Percentiles rank a stretch among this genome's conserved stretches.
Conservation (phyloP, 345 rosid species). For the Odontarrhena argentea region DNA sequence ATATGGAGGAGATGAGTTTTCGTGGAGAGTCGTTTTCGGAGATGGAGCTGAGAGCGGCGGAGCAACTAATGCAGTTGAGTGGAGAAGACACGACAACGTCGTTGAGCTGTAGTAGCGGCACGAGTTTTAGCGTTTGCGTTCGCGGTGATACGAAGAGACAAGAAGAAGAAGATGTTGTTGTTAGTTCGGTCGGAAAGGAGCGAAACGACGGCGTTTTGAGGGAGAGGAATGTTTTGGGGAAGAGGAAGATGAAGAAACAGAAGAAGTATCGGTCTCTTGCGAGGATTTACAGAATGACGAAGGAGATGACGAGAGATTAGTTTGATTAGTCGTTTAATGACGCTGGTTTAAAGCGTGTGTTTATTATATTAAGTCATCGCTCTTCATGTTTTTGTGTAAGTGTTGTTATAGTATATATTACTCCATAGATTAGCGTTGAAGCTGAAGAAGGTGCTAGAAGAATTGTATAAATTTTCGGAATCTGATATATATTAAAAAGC, state of each 20-base stretch:
- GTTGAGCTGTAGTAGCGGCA: conserved; percentile 37
- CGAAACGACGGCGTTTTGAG: conserved; percentile 7
- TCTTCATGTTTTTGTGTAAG: conserved; percentile 13
- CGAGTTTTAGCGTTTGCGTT: conserved; percentile 15
- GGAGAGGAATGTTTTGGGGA: background rate
- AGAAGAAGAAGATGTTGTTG: conserved; percentile 24
- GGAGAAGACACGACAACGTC: conserved; percentile 25
- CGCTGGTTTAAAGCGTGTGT: conserved; percentile 19
- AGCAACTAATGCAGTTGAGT: conserved; percentile 38
- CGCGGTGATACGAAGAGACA: conserved; percentile 20
- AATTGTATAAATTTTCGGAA: background rate
- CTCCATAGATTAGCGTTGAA: background rate
- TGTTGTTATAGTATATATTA: no score
- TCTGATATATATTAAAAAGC: background rate
- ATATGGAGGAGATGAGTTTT: conserved; percentile 13
- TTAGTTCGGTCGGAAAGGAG: conserved; percentile 15
- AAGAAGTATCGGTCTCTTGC: conserved; percentile 37
- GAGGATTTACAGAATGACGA: conserved; percentile 32
- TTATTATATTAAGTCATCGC: background rate
- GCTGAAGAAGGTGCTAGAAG: conserved; percentile 18
- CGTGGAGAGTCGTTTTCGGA: conserved; percentile 34
- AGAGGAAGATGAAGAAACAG: conserved; percentile 11
- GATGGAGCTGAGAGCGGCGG: conserved; percentile 35
- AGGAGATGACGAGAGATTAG: conserved; percentile 23
- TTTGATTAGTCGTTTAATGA: conserved; percentile 23